phyloP scores from a whole-genome alignment of 148 eudicot species.

The Pouteria glomerata region DNA sequence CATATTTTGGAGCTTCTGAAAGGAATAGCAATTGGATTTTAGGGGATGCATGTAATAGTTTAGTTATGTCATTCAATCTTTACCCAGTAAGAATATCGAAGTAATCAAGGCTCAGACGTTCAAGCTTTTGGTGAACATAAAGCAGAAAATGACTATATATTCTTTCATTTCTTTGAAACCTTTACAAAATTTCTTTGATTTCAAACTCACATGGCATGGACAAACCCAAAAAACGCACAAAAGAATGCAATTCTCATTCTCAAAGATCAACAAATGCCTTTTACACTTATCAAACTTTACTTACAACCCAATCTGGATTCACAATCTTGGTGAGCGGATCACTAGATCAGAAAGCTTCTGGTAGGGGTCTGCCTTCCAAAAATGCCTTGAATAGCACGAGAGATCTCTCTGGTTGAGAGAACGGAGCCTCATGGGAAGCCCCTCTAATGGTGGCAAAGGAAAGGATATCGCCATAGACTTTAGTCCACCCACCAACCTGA shows the following conservation, averaged over 20 bases:
- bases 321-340: not conserved
- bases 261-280: not conserved
- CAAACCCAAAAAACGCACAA: conserved; percentile 7
- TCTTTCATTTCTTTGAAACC: conserved; percentile 14
- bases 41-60: too few species aligned
- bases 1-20: too few species aligned
- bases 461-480: conserved; percentile 25
- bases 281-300: not conserved
- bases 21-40: too few species aligned
- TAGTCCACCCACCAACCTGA: conserved; percentile 52
- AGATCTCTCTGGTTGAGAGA: conserved; percentile 40
- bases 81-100: too few species aligned
- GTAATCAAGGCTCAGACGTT: too few species aligned
- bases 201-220: not conserved
- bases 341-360: conserved; percentile 14
- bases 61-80: too few species aligned
- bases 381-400: conserved; percentile 32
- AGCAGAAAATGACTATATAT: too few species aligned
- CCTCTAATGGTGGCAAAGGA: conserved; percentile 43
- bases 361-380: conserved; percentile 25
- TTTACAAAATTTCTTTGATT: conserved; percentile 6
- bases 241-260: conserved; percentile 8
- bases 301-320: conserved; percentile 16
- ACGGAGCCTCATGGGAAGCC: conserved; percentile 37
- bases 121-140: too few species aligned